These are phyloP conservation scores for Moesziomyces sp. DNA, from an alignment of 1,284 basidiomycete species.

Conservation along the genomic window DNA sequence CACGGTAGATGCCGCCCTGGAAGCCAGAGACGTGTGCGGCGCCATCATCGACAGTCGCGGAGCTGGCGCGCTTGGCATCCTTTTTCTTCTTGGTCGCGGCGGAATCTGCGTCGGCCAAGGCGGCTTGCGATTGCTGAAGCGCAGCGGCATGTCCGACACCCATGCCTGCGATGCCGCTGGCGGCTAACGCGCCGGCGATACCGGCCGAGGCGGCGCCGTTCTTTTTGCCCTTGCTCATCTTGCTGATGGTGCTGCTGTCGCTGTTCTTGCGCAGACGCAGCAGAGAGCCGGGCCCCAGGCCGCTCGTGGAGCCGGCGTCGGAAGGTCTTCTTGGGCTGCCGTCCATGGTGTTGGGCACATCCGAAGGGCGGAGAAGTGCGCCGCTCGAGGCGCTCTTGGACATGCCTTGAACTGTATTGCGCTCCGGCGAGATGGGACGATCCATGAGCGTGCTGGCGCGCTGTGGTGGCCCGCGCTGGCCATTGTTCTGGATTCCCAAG, in stretches of 20 bases:
- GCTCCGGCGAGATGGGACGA: constrained; percentile 12
- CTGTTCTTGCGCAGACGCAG: constrained; percentile 50
- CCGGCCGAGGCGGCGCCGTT: constrained; percentile 27
- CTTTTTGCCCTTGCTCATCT: constrained; percentile 25
- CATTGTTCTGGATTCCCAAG: constrained; percentile 2
- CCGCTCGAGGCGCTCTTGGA: constrained; percentile 41
- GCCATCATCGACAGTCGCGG: constrained; percentile 6
- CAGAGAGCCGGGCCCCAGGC: constrained; percentile 23
- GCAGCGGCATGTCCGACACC: constrained; percentile 49
- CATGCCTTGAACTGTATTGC: constrained; percentile 11
- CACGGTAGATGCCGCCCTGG: constrained; percentile 53
- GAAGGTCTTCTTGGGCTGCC: constrained; percentile 40
- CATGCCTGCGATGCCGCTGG: constrained; percentile 57
- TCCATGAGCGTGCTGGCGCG: constrained; percentile 33
- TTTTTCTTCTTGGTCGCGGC: constrained; percentile 19
- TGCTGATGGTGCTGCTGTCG: constrained; percentile 38
- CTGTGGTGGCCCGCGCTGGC: constrained; percentile 9
- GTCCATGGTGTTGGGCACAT: constrained; percentile 9
- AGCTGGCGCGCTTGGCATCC: constrained; percentile 10
- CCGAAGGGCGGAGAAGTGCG: constrained; percentile 33
- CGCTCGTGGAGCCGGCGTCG: constrained; percentile 23
- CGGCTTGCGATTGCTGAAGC: constrained; percentile 32
- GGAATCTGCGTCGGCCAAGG: constrained; percentile 19
- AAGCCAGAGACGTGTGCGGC: constrained; percentile 20
- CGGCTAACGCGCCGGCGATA: constrained; percentile 60